These are phyloP conservation scores for Takakia lepidozioides DNA, from an alignment of 225 moss, liverwort and hornwort genomes.

Conservation along the genomic window DNA sequence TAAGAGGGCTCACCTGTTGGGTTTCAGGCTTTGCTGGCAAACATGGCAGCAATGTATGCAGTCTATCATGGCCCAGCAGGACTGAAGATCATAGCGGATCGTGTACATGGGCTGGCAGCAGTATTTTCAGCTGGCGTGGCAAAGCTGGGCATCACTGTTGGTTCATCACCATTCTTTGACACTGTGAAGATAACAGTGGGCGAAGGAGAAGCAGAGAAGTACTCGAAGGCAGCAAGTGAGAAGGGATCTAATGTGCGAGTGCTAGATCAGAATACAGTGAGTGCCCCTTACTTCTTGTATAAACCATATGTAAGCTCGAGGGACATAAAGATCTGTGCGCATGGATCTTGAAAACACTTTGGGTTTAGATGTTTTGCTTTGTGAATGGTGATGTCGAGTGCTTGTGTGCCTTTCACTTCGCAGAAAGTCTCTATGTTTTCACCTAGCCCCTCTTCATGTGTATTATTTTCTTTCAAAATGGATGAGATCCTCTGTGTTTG, in stretches of 20 bases:
- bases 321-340: no score
- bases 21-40: slow-evolving; percentile 82
- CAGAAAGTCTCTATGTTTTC: no score
- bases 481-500: no score
- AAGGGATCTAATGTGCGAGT: slow-evolving; percentile 76
- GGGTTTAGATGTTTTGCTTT: no score
- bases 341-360: no score
- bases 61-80: slow-evolving; percentile 91
- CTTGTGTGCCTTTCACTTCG: no score
- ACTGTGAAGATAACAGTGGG: slow-evolving; percentile 70
- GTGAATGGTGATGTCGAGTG: no score
- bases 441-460: no score
- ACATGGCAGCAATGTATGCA: slow-evolving; percentile 99
- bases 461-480: no score
- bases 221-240: slow-evolving; percentile 30
- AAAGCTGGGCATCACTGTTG: slow-evolving; percentile 47
- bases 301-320: no score
- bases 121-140: slow-evolving; percentile 72
- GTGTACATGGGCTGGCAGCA: slow-evolving; percentile 87
- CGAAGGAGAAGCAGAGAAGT: slow-evolving; percentile 47
- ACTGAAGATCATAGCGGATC: slow-evolving; percentile 74
- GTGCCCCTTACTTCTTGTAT: slow-evolving; percentile 4
- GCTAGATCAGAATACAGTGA: slow-evolving; percentile 55
- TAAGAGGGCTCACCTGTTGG: no score
- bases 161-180: slow-evolving; percentile 74